Evolutionary conservation across 2,329 filamentous ascomycete genomes (phyloP).

Genomic region (Penicillium glabrum): DNA sequence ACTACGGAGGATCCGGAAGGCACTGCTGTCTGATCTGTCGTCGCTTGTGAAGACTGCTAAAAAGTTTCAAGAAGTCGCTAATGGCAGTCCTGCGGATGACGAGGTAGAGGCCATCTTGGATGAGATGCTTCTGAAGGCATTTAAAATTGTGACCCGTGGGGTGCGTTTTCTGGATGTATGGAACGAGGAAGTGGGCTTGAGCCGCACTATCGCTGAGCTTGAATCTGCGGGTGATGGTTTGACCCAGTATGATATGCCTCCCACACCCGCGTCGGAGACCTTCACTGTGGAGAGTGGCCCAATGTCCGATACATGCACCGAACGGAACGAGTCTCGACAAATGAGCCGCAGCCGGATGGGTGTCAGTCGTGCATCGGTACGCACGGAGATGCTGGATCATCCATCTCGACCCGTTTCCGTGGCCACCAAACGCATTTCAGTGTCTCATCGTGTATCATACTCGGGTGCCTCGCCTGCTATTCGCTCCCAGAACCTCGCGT

Average conservation of each 20-base stretch:
- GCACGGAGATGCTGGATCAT: constrained; percentile 26
- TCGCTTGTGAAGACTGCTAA: constrained; percentile 87
- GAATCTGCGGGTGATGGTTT: constrained; percentile 24
- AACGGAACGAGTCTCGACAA: constrained; percentile 35
- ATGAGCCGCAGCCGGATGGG: constrained; percentile 31
- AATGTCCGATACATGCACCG: constrained; percentile 26
- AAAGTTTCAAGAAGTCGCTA: constrained; percentile 72
- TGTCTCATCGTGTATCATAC: constrained; percentile 75
- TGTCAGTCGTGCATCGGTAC: constrained; percentile 19
- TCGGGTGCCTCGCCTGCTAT: constrained; percentile 64
- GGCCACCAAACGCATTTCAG: constrained; percentile 50
- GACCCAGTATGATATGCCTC: constrained; percentile 31
- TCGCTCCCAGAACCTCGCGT: constrained; percentile 72
- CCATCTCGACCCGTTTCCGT: constrained; percentile 33
- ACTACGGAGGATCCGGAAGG: constrained; percentile 79
- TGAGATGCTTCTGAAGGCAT: constrained; percentile 89
- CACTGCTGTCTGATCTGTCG: constrained; percentile 83
- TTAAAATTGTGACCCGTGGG: constrained; percentile 88
- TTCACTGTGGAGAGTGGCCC: constrained; percentile 28
- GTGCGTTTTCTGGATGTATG: constrained; percentile 87
- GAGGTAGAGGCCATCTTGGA: constrained; percentile 66
- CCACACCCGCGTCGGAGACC: constrained; percentile 41
- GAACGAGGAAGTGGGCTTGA: constrained; percentile 57
- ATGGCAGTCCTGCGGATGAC: constrained; percentile 43
- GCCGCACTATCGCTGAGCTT: constrained; percentile 41